Evolutionary conservation across 1,284 basidiomycete species (phyloP).

Genomic region (Pseudozyma hubeiensis): DNA sequence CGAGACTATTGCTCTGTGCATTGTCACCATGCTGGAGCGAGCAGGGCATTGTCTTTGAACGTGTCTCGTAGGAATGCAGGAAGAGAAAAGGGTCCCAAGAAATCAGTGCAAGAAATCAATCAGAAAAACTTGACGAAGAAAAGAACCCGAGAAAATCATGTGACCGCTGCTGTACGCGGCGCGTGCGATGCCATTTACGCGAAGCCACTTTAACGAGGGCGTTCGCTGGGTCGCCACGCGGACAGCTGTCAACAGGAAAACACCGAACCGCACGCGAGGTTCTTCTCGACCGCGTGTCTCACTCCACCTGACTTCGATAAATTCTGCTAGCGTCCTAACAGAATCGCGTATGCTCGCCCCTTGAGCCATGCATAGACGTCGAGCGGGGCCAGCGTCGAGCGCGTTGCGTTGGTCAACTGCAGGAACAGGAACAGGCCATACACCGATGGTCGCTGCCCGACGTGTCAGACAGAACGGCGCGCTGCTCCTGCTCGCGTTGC

Average conservation of each 20-base stretch:
- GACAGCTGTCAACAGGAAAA: constrained; percentile 52
- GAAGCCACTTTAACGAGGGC: constrained; percentile 36
- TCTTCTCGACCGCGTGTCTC: constrained; percentile 33
- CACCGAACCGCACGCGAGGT: constrained; percentile 28
- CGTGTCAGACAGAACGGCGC: too few species aligned
- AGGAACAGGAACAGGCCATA: too few species aligned
- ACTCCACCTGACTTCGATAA: constrained; percentile 28
- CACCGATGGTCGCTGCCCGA: too few species aligned
- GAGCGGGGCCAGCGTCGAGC: background rate
- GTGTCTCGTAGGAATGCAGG: background rate
- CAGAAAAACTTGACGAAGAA: constrained; percentile 1
- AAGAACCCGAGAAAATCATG: constrained; percentile 24
- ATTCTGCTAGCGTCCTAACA: background rate
- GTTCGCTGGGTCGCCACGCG: constrained; percentile 11
- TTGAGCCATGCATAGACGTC: background rate
- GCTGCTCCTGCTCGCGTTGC: too few species aligned
- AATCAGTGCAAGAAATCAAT: background rate
- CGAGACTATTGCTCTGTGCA: too few species aligned
- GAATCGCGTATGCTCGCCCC: background rate
- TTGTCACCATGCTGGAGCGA: too few species aligned
- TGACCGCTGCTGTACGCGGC: constrained; percentile 31
- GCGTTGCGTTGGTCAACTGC: too few species aligned
- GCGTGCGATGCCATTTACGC: constrained; percentile 36
- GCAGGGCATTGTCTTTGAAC: too few species aligned
- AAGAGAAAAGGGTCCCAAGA: background rate